phyloP scores from a whole-genome alignment of 768 basidiomycete genomes.

The Tulasnella sp. region DNA sequence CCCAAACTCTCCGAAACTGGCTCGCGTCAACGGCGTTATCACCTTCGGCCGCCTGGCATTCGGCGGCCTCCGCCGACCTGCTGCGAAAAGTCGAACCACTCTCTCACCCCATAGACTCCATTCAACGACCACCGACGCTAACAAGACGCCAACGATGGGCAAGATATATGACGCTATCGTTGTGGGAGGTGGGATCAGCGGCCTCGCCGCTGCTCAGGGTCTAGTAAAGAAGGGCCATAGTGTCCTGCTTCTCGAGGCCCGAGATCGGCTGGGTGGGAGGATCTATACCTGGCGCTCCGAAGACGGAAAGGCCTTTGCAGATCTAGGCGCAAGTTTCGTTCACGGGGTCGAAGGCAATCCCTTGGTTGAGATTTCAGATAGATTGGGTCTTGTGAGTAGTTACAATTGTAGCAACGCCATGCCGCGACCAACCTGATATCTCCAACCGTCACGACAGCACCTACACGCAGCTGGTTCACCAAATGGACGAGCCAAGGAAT shows the following conservation, averaged over 20 bases:
- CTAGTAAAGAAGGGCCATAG: conserved; percentile 16
- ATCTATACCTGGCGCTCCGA: conserved; percentile 15
- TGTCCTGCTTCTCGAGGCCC: conserved; percentile 28
- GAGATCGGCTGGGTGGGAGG: conserved; percentile 27
- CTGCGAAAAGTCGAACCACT: conserved; percentile 1
- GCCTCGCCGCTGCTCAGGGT: conserved; percentile 24
- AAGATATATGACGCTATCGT: conserved; percentile 25
- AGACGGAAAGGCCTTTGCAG: conserved; percentile 14
- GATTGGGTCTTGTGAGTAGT: conserved; percentile 23
- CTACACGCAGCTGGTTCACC: background rate
- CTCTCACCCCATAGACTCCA: background rate
- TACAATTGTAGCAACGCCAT: background rate
- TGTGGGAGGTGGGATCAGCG: conserved; percentile 28
- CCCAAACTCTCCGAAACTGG: background rate
- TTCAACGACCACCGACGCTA: background rate
- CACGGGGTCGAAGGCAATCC: conserved; percentile 28
- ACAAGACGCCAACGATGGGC: background rate
- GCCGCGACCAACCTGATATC: background rate
- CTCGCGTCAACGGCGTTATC: background rate
- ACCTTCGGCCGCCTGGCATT: background rate
- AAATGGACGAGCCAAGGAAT: background rate
- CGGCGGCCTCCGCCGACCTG: background rate
- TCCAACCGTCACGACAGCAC: background rate
- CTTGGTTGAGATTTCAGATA: conserved; percentile 2
- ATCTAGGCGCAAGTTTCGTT: conserved; percentile 27